A percentile compares a stretch with the other conserved stretches of the same genome.
These are phyloP conservation scores for Yamadazyma phyllophila DNA, from an alignment of 805 yeast species.

Conservation along the genomic window DNA sequence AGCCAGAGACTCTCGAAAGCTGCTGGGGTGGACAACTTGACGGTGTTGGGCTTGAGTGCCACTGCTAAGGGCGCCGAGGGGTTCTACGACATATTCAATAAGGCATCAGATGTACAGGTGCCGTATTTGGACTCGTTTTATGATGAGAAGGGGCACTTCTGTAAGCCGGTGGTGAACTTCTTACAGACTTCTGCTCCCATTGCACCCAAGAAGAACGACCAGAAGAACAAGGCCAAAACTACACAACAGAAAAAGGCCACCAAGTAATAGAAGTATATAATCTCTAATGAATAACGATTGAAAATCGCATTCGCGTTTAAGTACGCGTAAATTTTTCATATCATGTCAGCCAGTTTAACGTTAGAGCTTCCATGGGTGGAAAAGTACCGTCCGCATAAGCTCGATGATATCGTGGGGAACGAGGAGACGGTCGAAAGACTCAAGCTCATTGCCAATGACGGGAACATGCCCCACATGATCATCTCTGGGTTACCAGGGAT, in stretches of 20 bases:
- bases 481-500: conserved; percentile 97
- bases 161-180: conserved; percentile 40
- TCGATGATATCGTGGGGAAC: conserved; percentile 91
- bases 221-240: background rate
- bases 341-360: conserved; percentile 11
- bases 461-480: conserved; percentile 96
- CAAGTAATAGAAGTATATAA: background rate
- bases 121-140: conserved; percentile 46
- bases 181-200: conserved; percentile 49
- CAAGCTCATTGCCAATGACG: conserved; percentile 81
- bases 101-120: conserved; percentile 36
- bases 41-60: conserved; percentile 35
- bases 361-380: conserved; percentile 68
- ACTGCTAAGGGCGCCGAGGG: conserved; percentile 25
- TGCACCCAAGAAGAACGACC: background rate
- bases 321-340: background rate
- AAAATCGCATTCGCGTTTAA: background rate
- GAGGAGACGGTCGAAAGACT: conserved; percentile 84
- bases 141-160: conserved; percentile 20
- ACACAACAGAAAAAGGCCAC: background rate
- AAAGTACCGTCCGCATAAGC: conserved; percentile 79
- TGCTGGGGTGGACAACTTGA: conserved; percentile 25
- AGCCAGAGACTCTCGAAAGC: conserved; percentile 28
- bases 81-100: conserved; percentile 27
- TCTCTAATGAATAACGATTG: background rate